Percentiles rank a stretch among this genome's conserved stretches.
These are phyloP conservation scores for Aspergillus ochraceoroseus DNA, from an alignment of 2,329 filamentous ascomycete genomes.

Conservation along the genomic window DNA sequence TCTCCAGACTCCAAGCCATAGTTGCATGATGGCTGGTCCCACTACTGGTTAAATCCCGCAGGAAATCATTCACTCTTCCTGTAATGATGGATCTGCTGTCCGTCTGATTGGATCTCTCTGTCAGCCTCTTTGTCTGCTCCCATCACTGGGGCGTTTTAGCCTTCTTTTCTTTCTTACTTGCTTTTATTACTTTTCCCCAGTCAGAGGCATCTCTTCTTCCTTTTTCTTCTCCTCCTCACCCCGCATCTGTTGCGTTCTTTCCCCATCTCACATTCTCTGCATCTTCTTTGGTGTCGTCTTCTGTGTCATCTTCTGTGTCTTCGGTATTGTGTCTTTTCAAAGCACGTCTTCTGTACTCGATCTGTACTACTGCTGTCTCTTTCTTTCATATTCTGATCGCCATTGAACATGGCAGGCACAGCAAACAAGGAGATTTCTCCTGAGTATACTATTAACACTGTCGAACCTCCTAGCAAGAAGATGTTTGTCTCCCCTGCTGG, in stretches of 20 bases:
- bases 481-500: slow-evolving; percentile 14
- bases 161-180: slow-evolving; percentile 1
- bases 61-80: background rate
- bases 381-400: background rate
- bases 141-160: background rate
- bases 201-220: background rate
- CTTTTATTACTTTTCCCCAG: slow-evolving; percentile 6
- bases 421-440: slow-evolving; percentile 8
- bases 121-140: slow-evolving; percentile 6
- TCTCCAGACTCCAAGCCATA: background rate
- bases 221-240: slow-evolving; percentile 7
- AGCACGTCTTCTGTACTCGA: background rate
- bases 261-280: slow-evolving; percentile 5
- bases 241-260: slow-evolving; percentile 1
- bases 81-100: slow-evolving; percentile 1
- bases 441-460: background rate
- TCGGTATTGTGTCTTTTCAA: background rate
- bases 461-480: slow-evolving; percentile 10
- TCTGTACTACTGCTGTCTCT: background rate
- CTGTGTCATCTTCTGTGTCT: background rate
- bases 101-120: slow-evolving; percentile 2
- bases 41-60: slow-evolving; percentile 7
- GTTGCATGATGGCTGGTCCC: background rate
- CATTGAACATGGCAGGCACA: slow-evolving; percentile 15
- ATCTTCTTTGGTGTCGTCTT: slow-evolving; percentile 7